Conservation (phyloP, 805 yeast genomes). For the Teunomyces lycoperdinae region DNA sequence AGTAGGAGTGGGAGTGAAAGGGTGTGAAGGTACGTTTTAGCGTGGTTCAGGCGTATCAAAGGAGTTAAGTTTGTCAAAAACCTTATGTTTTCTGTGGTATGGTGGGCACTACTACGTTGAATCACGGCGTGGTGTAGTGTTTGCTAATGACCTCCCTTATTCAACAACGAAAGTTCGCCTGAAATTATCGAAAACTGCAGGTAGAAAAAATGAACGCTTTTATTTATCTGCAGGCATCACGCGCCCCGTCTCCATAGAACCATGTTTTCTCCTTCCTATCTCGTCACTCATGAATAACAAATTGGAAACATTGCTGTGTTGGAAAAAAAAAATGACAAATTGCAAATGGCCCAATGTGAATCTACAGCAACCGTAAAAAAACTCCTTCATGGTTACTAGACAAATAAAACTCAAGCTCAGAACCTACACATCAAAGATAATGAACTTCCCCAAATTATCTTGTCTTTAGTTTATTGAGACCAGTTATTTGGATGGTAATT, state of each 20-base stretch:
- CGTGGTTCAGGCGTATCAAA: background rate
- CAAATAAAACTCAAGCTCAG: too few relatives aligned
- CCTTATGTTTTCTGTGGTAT: background rate
- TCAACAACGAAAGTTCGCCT: slow-evolving; percentile 3
- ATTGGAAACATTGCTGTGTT: background rate
- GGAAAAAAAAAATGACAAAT: background rate
- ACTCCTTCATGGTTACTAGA: too few relatives aligned
- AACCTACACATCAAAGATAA: too few relatives aligned
- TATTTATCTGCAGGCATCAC: slow-evolving; percentile 1
- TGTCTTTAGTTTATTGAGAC: background rate
- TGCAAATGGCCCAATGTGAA: background rate
- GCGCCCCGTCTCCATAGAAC: background rate
- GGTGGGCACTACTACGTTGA: background rate
- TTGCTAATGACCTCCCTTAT: slow-evolving; percentile 3
- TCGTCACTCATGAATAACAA: background rate
- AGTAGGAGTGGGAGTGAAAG: background rate
- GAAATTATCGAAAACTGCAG: slow-evolving; percentile 4
- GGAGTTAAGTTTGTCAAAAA: background rate
- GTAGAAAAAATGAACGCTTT: background rate
- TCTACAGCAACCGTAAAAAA: background rate
- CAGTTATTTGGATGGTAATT: background rate
- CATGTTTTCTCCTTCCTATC: slow-evolving; percentile 3
- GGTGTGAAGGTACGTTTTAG: background rate
- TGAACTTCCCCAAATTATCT: too few relatives aligned
- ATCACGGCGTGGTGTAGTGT: background rate